Conservation (phyloP, 805 yeast species). For the Clavispora vitiphila region DNA sequence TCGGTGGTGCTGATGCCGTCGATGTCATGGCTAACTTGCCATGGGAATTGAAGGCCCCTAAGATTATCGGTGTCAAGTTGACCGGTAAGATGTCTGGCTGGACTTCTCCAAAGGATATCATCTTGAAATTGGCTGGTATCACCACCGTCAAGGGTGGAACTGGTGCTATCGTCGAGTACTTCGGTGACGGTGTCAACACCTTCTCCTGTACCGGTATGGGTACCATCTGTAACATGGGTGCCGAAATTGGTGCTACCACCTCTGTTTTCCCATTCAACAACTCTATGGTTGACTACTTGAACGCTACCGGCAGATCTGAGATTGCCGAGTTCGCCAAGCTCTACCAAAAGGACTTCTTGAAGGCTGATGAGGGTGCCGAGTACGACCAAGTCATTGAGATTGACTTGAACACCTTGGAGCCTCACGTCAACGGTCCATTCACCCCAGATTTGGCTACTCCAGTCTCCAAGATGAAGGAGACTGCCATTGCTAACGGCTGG, state of each 20-base stretch:
- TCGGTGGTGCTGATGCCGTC: constrained; percentile 99
- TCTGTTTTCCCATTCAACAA: constrained; percentile 95
- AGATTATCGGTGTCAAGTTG: constrained; percentile 88
- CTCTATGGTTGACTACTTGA: constrained; percentile 80
- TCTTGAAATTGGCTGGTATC: constrained; percentile 87
- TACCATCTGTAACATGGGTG: constrained; percentile 99
- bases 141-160: constrained; percentile 98
- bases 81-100: constrained; percentile 91
- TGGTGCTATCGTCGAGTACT: constrained; percentile 93
- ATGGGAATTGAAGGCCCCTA: constrained; percentile 98
- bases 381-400: constrained; percentile 92
- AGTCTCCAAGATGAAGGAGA: constrained; percentile 78
- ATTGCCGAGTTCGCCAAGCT: constrained; percentile 77
- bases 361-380: constrained; percentile 89
- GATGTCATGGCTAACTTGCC: constrained; percentile 92
- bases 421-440: constrained; percentile 96
- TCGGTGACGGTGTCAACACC: constrained; percentile 89
- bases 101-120: constrained; percentile 96
- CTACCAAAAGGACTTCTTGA: constrained; percentile 59
- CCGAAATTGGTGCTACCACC: constrained; percentile 98
- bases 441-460: constrained; percentile 98
- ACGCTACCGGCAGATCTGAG: constrained; percentile 79
- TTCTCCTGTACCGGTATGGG: constrained; percentile 99
- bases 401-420: constrained; percentile 85
- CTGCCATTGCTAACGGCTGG: constrained; percentile 84